Conservation (phyloP, 441 rosid genomes). For the Erysimum pusillum region DNA sequence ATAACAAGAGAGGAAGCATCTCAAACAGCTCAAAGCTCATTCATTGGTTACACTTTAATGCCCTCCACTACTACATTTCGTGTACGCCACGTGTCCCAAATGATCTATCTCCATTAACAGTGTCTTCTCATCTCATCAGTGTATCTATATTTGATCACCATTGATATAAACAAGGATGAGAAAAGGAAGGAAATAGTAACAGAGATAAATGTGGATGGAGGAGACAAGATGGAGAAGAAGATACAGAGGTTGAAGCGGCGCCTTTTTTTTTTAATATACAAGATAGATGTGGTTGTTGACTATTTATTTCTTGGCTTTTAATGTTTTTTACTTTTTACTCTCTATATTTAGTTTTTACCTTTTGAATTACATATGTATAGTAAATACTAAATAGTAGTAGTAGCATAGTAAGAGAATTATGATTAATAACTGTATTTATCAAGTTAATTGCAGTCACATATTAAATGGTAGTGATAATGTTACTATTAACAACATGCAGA, state of each 20-base stretch:
- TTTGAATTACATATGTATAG: neutral
- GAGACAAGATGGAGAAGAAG: constrained; percentile 23
- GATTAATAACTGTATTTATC: neutral
- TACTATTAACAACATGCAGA: neutral
- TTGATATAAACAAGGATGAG: constrained; percentile 31
- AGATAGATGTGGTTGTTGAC: constrained; percentile 5
- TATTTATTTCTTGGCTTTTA: neutral
- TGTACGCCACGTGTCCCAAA: constrained; percentile 32
- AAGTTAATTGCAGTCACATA: neutral
- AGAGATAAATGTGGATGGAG: constrained; percentile 21
- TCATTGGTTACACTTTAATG: constrained; percentile 48
- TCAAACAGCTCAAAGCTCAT: constrained; percentile 43
- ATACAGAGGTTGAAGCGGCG: constrained; percentile 21
- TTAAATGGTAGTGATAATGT: neutral
- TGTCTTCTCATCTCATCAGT: constrained; percentile 35
- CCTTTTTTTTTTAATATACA: neutral
- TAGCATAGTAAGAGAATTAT: neutral
- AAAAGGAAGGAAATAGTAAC: neutral
- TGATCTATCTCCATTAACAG: constrained; percentile 24
- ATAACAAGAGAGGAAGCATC: constrained; percentile 25
- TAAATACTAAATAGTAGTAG: neutral
- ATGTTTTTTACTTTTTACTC: neutral
- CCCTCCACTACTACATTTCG: constrained; percentile 24
- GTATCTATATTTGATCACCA: constrained; percentile 21
- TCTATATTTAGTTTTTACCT: neutral